phyloP scores from a whole-genome alignment of 2,329 filamentous ascomycete genomes.

The Talaromyces sp. region DNA sequence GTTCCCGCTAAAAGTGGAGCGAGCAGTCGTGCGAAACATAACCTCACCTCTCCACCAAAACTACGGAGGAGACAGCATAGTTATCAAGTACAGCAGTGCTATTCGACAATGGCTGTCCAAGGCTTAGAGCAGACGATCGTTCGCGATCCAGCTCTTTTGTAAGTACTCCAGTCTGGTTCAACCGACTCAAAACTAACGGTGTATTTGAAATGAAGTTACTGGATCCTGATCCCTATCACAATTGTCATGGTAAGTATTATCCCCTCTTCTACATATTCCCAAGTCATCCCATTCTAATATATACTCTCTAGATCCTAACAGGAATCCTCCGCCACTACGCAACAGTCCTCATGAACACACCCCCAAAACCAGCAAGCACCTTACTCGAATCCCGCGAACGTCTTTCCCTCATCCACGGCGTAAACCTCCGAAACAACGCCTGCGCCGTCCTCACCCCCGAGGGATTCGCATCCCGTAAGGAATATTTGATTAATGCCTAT shows the following conservation, averaged over 20 bases:
- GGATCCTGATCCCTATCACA: conserved; percentile 96
- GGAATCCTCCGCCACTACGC: conserved; percentile 95
- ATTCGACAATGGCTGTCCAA: conserved; percentile 75
- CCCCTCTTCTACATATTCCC: not conserved
- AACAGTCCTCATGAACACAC: conserved; percentile 77
- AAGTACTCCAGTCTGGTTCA: conserved; percentile 34
- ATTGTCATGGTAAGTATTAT: conserved; percentile 76
- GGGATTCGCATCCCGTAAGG: conserved; percentile 75
- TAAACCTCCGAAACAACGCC: conserved; percentile 78
- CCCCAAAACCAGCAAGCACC: conserved; percentile 70
- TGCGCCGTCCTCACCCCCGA: conserved; percentile 71
- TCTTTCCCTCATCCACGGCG: conserved; percentile 73
- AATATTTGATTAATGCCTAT: conserved; percentile 72
- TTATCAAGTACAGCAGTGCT: conserved; percentile 7
- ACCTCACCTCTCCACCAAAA: not conserved
- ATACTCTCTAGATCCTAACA: conserved; percentile 65
- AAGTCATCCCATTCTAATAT: not conserved
- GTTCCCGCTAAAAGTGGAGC: not conserved
- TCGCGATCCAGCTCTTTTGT: conserved; percentile 98
- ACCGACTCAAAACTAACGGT: conserved; percentile 12
- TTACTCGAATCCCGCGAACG: conserved; percentile 67
- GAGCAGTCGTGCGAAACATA: too few species aligned
- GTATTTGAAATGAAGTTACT: conserved; percentile 67
- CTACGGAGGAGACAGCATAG: not conserved
- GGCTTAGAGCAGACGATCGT: conserved; percentile 90